Conservation (phyloP, 768 basidiomycete genomes). For the Boletus insuetus region DNA sequence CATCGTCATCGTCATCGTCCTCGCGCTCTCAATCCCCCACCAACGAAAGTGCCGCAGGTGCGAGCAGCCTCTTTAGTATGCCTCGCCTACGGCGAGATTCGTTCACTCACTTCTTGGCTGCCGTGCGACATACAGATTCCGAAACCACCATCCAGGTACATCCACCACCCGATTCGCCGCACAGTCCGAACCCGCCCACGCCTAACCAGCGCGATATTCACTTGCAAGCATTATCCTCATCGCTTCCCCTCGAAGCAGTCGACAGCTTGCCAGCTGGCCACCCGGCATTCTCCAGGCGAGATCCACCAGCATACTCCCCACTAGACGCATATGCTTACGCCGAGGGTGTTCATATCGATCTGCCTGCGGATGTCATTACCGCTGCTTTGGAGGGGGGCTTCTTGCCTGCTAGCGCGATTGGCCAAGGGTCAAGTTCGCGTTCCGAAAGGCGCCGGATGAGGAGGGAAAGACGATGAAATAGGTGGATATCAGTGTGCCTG, state of each 20-base stretch:
- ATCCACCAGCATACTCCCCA: conserved; percentile 88
- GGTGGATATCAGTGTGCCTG: conserved; percentile 1
- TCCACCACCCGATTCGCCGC: conserved; percentile 77
- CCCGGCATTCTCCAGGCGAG: conserved; percentile 47
- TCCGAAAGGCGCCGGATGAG: conserved; percentile 61
- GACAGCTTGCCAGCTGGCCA: conserved; percentile 29
- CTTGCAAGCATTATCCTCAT: conserved; percentile 53
- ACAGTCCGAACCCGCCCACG: conserved; percentile 80
- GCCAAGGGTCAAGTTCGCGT: conserved; percentile 44
- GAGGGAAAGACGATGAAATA: conserved; percentile 39
- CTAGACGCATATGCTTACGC: conserved; percentile 79
- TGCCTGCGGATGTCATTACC: conserved; percentile 89
- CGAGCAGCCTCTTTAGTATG: conserved; percentile 77
- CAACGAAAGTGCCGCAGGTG: conserved; percentile 62
- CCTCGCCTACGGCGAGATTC: conserved; percentile 64
- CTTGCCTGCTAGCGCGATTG: conserved; percentile 58
- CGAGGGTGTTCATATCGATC: conserved; percentile 89
- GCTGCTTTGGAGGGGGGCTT: conserved; percentile 78
- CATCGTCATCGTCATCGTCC: conserved; percentile 26
- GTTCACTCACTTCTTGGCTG: conserved; percentile 63
- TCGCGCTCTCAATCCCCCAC: conserved; percentile 61
- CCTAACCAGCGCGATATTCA: conserved; percentile 81
- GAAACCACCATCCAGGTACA: conserved; percentile 70
- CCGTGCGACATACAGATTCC: conserved; percentile 59
- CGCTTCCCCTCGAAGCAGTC: conserved; percentile 11